These are phyloP conservation scores for Lomentospora prolificans DNA, from an alignment of 2,329 filamentous ascomycete genomes.

Conservation along the genomic window DNA sequence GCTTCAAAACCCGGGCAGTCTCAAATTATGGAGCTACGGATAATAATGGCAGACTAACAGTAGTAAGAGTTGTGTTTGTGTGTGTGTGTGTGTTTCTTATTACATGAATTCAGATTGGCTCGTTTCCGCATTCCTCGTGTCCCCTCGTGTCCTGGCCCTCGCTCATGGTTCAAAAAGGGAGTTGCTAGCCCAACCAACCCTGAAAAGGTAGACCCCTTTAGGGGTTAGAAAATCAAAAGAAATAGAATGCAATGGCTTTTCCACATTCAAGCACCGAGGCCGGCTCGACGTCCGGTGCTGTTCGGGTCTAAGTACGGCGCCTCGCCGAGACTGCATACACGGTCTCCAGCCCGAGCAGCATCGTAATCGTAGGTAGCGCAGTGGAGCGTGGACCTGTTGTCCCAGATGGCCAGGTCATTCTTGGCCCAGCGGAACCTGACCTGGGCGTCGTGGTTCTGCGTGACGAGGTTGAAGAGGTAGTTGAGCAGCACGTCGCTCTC, in stretches of 20 bases:
- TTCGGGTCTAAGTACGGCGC: slow-evolving; percentile 29
- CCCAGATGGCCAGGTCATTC: slow-evolving; percentile 30
- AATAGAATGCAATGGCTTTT: no score
- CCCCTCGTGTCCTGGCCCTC: not conserved
- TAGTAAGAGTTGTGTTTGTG: no score
- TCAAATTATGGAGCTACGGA: not conserved
- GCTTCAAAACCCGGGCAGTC: not conserved
- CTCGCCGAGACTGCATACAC: slow-evolving; percentile 32
- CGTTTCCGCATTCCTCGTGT: not conserved
- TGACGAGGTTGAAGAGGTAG: slow-evolving; percentile 37
- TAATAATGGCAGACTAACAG: no score
- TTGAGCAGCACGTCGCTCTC: slow-evolving; percentile 41
- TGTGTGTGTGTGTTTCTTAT: no score
- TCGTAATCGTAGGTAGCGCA: slow-evolving; percentile 53
- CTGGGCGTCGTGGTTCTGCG: slow-evolving; percentile 47
- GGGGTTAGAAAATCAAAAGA: no score
- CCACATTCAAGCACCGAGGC: slow-evolving; percentile 18
- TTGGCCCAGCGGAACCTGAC: slow-evolving; percentile 43
- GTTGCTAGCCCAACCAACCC: no score
- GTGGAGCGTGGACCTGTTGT: slow-evolving; percentile 26
- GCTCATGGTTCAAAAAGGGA: not conserved
- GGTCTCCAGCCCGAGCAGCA: slow-evolving; percentile 29
- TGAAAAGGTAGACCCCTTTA: no score
- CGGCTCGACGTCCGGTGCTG: slow-evolving; percentile 29
- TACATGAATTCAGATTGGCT: not conserved